A percentile compares a stretch with the other conserved stretches of the same genome.
Conservation (phyloP, 108 stramenopile species). For the Mediolabrus comicus region DNA sequence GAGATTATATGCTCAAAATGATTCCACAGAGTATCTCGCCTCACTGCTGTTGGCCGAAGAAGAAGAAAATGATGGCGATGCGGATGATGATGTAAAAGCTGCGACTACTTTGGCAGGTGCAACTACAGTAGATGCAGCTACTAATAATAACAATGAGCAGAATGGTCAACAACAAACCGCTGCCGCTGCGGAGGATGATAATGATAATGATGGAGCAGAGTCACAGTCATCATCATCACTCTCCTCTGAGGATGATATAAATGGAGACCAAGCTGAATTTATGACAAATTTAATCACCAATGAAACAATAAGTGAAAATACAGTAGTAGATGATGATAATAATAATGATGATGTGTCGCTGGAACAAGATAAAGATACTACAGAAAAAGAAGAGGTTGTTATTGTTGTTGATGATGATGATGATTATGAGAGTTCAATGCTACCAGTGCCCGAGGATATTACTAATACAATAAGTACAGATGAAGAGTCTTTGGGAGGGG, state of each 20-base stretch:
- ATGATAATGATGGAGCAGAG: neutral
- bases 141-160: no score
- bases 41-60: no score
- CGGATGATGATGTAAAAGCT: no score
- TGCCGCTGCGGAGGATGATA: neutral
- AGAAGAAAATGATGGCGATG: no score
- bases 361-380: neutral
- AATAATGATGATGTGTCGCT: neutral
- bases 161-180: no score
- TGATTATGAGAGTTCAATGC: slow-evolving; percentile 27
- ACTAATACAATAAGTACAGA: neutral
- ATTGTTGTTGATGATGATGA: slow-evolving; percentile 16
- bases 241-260: neutral
- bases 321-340: neutral
- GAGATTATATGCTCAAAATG: no score
- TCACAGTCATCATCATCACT: neutral
- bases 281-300: neutral
- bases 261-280: neutral
- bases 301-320: neutral
- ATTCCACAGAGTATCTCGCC: no score
- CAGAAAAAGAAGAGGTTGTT: neutral
- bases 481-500: neutral
- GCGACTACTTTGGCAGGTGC: no score
- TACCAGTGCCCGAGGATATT: neutral
- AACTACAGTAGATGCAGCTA: no score